Conservation (phyloP, 169 alveolate species). For the Plasmodium coatneyi region DNA sequence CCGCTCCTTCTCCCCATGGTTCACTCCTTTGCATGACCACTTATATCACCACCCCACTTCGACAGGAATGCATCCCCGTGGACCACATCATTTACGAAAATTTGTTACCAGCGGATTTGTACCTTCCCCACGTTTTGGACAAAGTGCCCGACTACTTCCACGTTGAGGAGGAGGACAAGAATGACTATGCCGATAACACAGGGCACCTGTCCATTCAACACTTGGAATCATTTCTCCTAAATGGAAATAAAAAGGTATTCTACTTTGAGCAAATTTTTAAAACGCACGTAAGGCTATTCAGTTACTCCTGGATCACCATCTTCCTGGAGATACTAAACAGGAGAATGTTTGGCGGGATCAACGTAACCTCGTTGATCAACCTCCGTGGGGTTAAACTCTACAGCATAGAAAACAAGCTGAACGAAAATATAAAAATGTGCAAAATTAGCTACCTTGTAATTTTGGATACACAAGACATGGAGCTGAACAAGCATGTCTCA, state of each 20-base stretch:
- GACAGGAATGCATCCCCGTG: constrained; percentile 31
- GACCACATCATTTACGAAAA: constrained; percentile 62
- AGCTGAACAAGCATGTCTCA: not conserved
- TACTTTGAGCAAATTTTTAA: constrained; percentile 48
- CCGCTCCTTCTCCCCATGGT: not conserved
- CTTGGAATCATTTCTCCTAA: constrained; percentile 9
- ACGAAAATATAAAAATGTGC: constrained; percentile 50
- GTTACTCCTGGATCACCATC: constrained; percentile 68
- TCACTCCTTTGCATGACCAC: not conserved
- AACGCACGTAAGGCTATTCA: constrained; percentile 45
- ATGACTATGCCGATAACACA: not conserved
- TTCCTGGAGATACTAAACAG: constrained; percentile 33
- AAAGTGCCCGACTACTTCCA: constrained; percentile 59
- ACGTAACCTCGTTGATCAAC: constrained; percentile 23
- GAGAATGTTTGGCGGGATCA: constrained; percentile 9
- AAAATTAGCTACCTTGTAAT: constrained; percentile 35
- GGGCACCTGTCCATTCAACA: not conserved
- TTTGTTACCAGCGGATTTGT: constrained; percentile 43
- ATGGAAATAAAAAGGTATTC: constrained; percentile 13
- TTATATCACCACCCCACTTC: not conserved
- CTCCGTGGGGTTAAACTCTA: constrained; percentile 46
- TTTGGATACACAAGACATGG: constrained; percentile 29
- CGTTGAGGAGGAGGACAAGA: not conserved
- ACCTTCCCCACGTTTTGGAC: constrained; percentile 5
- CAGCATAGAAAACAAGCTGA: constrained; percentile 37